Evolutionary conservation across 208 protist genomes (phyloP).

Genomic region (Angomonas ambiguus): DNA sequence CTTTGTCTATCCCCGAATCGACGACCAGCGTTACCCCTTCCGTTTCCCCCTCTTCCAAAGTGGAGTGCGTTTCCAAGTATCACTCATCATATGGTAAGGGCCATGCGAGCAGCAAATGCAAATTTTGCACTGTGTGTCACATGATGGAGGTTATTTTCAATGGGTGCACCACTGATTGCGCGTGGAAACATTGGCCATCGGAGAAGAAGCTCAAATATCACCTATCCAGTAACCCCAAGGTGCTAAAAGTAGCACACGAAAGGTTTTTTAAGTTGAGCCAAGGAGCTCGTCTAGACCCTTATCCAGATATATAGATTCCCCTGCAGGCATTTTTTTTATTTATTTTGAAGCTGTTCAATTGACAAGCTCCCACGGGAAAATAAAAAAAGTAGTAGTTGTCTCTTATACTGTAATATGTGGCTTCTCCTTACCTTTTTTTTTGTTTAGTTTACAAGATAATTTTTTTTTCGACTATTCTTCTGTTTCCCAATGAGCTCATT

Average conservation of each 20-base stretch:
- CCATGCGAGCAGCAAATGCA: conserved; percentile 35
- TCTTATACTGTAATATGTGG: not conserved
- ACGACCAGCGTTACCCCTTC: too few species aligned
- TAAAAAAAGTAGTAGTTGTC: not conserved
- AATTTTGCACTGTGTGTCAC: conserved; percentile 64
- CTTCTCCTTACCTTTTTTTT: not conserved
- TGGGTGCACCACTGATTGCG: conserved; percentile 31
- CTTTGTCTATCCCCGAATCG: not conserved
- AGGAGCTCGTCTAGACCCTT: conserved; percentile 27
- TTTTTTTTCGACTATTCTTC: conserved; percentile 4
- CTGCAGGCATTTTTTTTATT: conserved; percentile 11
- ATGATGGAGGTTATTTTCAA: conserved; percentile 72
- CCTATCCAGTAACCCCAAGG: conserved; percentile 33
- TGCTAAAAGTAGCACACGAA: conserved; percentile 32
- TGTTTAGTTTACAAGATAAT: not conserved
- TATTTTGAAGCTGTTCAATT: not conserved
- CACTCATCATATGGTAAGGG: conserved; percentile 42
- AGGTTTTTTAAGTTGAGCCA: conserved; percentile 25
- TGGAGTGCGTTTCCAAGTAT: conserved; percentile 40
- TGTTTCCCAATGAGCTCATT: conserved; percentile 19
- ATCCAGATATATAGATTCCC: conserved; percentile 8
- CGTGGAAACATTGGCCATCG: conserved; percentile 67
- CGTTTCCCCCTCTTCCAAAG: too few species aligned
- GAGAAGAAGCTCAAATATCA: conserved; percentile 38
- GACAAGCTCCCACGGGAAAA: not conserved